A percentile compares a stretch with the other conserved stretches of the same genome.
Evolutionary conservation across 1,284 basidiomycete species (phyloP).

Genomic region (Boletus smithii): DNA sequence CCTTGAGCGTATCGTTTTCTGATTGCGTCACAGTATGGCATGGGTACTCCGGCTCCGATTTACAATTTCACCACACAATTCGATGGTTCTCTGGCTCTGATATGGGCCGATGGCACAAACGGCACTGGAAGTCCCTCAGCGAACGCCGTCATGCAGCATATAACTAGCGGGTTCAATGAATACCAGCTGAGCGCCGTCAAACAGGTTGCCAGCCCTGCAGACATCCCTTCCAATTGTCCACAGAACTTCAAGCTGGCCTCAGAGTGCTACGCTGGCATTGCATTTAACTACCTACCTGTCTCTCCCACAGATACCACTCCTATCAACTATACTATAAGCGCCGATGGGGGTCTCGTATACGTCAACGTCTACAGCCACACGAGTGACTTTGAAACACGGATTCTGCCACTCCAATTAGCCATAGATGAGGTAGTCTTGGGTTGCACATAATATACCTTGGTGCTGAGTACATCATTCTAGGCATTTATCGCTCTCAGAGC

Average conservation of each 20-base stretch:
- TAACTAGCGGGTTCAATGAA: conserved; percentile 49
- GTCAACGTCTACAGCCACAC: conserved; percentile 64
- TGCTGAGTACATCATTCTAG: conserved; percentile 31
- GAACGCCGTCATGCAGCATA: conserved; percentile 52
- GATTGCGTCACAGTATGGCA: conserved; percentile 50
- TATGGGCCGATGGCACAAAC: conserved; percentile 64
- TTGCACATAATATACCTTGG: background rate
- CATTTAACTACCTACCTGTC: conserved; percentile 59
- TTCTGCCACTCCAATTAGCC: conserved; percentile 75
- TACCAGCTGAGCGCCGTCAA: conserved; percentile 45
- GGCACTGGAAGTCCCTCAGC: conserved; percentile 50
- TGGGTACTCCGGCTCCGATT: conserved; percentile 55
- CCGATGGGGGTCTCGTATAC: conserved; percentile 60
- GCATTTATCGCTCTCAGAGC: conserved; percentile 67
- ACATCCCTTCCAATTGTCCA: conserved; percentile 59
- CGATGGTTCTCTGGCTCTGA: conserved; percentile 49
- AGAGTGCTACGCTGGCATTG: conserved; percentile 68
- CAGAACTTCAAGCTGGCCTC: conserved; percentile 72
- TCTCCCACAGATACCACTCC: conserved; percentile 35
- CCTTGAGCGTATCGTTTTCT: conserved; percentile 1
- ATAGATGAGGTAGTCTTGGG: conserved; percentile 57
- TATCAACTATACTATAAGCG: conserved; percentile 69
- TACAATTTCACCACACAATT: conserved; percentile 48
- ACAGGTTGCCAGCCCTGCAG: conserved; percentile 44
- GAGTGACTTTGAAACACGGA: conserved; percentile 66